Evolutionary conservation across 2,329 filamentous ascomycete genomes (phyloP), one percentile per base, ranked within the genome.

Genomic region (Scedosporium apiospermum): DNA sequence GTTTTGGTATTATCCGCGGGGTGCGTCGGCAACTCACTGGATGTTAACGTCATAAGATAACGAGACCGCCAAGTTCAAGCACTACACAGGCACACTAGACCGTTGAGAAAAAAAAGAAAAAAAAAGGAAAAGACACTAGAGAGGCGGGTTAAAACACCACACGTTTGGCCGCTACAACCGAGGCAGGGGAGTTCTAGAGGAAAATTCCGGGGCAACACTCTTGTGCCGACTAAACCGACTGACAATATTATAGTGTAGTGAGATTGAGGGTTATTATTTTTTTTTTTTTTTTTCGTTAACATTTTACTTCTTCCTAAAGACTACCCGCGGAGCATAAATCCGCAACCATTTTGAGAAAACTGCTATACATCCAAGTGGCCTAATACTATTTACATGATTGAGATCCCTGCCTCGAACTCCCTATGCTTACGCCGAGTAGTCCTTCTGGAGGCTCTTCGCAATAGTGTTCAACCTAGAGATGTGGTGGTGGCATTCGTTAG

Each of bases 391-490:
- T 27, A 55, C 51, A 55, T 23, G 51, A 5, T 46, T 18, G 53
- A 21, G 26, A 34, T 53, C 30, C 18, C 26, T 16, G 26, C 4
- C 42, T 4, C 26, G 18, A 41, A 7, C 7, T 18, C 4, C 23
- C 14, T 30, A 12, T 4, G n/a, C 26, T 65, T 71, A 78, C 62
- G 67, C 64, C 16, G 82, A 85, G 70, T 86, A 86, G 67, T 86
- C 77, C 75, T 86, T 86, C 72, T 86, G 83, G 65, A 86, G 72
- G 60, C 82, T 67, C 76, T 86, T 86, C 68, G 84, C 84, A 65
- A 87, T 87, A 7, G 84, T 87, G 74, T 86, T 86, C 60, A 87
- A 74, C 70, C 81, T 83, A 58, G 10, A 51, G 44, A 23, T 41
- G 34, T n/a, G 60, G 1, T 1, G 57, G 59, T 12, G 23, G 16